These are phyloP conservation scores for Gyromitra esculenta DNA, from an alignment of 2,329 filamentous ascomycete species.

Conservation along the genomic window DNA sequence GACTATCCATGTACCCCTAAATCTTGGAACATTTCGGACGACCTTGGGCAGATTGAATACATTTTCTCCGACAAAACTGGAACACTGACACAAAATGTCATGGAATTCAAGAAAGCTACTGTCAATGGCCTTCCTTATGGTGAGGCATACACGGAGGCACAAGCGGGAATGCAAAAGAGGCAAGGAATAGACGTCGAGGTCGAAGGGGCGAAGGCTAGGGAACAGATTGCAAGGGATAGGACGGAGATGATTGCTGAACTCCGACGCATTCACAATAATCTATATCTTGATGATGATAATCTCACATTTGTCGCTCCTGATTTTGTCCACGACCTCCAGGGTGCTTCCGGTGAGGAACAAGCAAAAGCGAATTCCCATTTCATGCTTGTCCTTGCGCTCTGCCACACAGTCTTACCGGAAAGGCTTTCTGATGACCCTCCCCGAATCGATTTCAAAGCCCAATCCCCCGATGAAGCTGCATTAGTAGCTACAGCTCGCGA, in stretches of 20 bases:
- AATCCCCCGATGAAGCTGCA: conserved; percentile 95
- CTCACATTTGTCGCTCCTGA: conserved; percentile 92
- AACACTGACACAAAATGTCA: conserved; percentile 89
- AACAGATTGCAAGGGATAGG: conserved; percentile 82
- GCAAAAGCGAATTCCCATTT: conserved; percentile 82
- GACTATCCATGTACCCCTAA: conserved; percentile 97
- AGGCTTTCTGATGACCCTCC: conserved; percentile 88
- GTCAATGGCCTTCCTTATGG: conserved; percentile 97
- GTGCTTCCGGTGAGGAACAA: conserved; percentile 79
- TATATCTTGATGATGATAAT: conserved; percentile 87
- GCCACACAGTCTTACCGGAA: conserved; percentile 95
- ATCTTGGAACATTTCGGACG: conserved; percentile 98
- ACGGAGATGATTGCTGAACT: conserved; percentile 76
- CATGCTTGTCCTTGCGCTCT: conserved; percentile 94
- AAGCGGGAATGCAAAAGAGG: conserved; percentile 93
- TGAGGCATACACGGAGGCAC: conserved; percentile 96
- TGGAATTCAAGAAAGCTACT: conserved; percentile 99
- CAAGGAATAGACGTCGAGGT: conserved; percentile 86
- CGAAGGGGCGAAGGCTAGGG: conserved; percentile 75
- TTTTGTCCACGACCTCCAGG: conserved; percentile 83
- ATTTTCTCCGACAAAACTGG: conserved; percentile 97
- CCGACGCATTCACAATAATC: conserved; percentile 83
- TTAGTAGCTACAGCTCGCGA: conserved; percentile 93
- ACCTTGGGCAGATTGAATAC: conserved; percentile 97
- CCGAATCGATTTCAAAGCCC: conserved; percentile 92